A percentile compares a stretch with the other conserved stretches of the same genome.
Evolutionary conservation across 345 rosid genomes (phyloP).

Genomic region (Adansonia digitata): DNA sequence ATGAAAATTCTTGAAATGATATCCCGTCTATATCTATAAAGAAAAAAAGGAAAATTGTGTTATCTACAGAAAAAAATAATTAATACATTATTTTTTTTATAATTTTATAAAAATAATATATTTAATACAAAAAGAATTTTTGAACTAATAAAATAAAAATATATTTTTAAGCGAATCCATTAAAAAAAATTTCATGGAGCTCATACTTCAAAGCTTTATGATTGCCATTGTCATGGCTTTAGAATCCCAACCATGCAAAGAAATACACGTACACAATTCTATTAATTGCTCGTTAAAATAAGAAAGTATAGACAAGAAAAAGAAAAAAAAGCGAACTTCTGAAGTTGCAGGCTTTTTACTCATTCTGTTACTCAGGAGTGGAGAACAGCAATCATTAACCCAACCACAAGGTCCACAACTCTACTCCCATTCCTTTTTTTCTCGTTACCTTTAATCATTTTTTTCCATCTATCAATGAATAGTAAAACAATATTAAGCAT

Average conservation of each 20-base stretch:
- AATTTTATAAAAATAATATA: no score
- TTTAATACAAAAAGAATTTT: no score
- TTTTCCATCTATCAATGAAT: background rate
- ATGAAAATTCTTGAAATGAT: background rate
- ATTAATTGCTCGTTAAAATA: background rate
- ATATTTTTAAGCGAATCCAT: no score
- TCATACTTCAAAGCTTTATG: background rate
- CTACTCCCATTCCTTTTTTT: conserved; percentile 17
- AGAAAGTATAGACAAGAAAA: background rate
- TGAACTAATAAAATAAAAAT: no score
- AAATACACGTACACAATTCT: background rate
- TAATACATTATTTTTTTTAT: no score
- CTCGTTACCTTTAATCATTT: conserved; percentile 36
- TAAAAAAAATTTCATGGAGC: no score
- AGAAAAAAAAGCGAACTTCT: background rate
- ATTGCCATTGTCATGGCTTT: background rate
- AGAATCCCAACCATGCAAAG: conserved; percentile 11
- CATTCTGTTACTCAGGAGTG: conserved; percentile 29
- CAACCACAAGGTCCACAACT: conserved; percentile 30
- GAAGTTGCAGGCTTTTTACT: conserved; percentile 8
- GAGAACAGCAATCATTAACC: conserved; percentile 73
- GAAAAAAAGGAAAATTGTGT: no score
- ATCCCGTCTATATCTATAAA: no score
- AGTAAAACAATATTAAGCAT: no score
- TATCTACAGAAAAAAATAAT: no score